Evolutionary conservation across 495 filamentous ascomycete species (phyloP).

Genomic region (Aspergillus bertholletiae): DNA sequence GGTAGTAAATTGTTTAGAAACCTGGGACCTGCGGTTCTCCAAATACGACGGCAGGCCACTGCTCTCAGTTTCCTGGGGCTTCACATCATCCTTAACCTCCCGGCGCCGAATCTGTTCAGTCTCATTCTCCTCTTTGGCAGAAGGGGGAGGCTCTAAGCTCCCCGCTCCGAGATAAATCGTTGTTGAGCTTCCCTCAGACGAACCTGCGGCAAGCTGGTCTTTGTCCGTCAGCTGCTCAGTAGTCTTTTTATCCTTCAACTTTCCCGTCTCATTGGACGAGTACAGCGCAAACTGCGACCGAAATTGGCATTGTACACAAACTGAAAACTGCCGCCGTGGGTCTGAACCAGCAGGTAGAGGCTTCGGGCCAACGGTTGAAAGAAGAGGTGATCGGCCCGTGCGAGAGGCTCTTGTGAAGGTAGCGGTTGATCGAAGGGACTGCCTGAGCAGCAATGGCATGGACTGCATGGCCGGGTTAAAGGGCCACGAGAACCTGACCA

Average conservation of each 20-base stretch:
- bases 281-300: conserved; percentile 20
- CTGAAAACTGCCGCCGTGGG: conserved; percentile 29
- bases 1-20: conserved; percentile 68
- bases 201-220: conserved; percentile 1
- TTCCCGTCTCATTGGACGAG: conserved; percentile 24
- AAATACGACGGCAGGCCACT: conserved; percentile 68
- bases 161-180: conserved; percentile 23
- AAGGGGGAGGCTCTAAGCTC: conserved; percentile 12
- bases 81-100: conserved; percentile 5
- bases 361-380: conserved; percentile 14
- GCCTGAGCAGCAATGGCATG: conserved; percentile 39
- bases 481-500: conserved; percentile 17
- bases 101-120: neutral
- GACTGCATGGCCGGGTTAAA: conserved; percentile 38
- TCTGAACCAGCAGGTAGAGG: conserved; percentile 18
- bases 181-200: conserved; percentile 16
- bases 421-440: conserved; percentile 32
- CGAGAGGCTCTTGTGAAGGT: conserved; percentile 22
- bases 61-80: conserved; percentile 1
- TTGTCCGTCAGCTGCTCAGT: conserved; percentile 13
- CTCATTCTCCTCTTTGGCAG: conserved; percentile 6
- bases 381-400: conserved; percentile 19
- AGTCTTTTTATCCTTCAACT: conserved; percentile 17
- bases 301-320: conserved; percentile 40
- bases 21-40: conserved; percentile 66